Percentiles rank a stretch among this genome's conserved stretches.
These are phyloP conservation scores for Prosopis cineraria DNA, from an alignment of 306 rosid species.

Conservation along the genomic window DNA sequence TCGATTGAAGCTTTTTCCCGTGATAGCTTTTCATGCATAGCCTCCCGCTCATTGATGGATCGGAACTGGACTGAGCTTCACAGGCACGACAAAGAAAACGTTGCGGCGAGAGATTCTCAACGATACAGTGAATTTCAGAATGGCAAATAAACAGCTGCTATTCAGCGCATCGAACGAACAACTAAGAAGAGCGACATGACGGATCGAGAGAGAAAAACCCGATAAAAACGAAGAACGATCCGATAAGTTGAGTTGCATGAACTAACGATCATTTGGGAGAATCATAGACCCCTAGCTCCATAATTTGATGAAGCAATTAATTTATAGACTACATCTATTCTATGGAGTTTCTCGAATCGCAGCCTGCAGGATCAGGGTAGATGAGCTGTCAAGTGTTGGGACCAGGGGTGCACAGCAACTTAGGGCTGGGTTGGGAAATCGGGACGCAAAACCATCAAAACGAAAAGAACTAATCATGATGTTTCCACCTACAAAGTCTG, in stretches of 20 bases:
- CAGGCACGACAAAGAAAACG: background rate
- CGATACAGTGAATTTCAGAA: too few relatives aligned
- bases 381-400: constrained; percentile 48
- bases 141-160: background rate
- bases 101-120: too few relatives aligned
- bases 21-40: too few relatives aligned
- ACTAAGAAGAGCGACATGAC: background rate
- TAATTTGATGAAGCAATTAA: too few relatives aligned
- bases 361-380: background rate
- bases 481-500: background rate
- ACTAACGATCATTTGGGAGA: too few relatives aligned
- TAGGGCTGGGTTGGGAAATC: constrained; percentile 38
- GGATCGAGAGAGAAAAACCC: background rate
- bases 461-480: background rate
- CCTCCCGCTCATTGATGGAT: background rate
- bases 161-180: background rate
- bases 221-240: too few relatives aligned
- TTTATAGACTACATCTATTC: too few relatives aligned
- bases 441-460: constrained; percentile 43
- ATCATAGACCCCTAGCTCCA: too few relatives aligned
- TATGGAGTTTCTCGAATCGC: too few relatives aligned
- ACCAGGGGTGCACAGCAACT: constrained; percentile 50
- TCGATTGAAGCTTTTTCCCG: too few relatives aligned
- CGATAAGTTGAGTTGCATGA: too few relatives aligned
- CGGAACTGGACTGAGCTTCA: background rate